These are phyloP conservation scores for Epichloe festucae DNA, from an alignment of 2,329 filamentous ascomycete genomes.

Conservation along the genomic window DNA sequence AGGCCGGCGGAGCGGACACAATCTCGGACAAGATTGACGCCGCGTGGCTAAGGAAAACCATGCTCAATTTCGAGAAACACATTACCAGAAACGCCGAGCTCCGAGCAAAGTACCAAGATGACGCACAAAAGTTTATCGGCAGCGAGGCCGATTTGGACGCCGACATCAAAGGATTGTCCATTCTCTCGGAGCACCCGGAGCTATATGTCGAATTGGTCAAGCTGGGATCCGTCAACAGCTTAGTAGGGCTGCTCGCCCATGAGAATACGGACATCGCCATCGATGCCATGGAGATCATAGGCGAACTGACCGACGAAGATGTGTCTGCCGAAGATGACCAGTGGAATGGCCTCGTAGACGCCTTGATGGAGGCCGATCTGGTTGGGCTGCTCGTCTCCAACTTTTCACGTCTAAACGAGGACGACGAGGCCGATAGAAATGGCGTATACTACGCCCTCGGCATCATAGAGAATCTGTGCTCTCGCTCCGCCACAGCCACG, in stretches of 20 bases:
- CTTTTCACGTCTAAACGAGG: slow-evolving; percentile 67
- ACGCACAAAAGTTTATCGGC: slow-evolving; percentile 72
- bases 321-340: slow-evolving; percentile 68
- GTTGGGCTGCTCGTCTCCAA: slow-evolving; percentile 65
- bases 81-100: slow-evolving; percentile 86
- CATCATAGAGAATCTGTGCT: slow-evolving; percentile 77
- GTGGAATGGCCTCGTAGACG: slow-evolving; percentile 65
- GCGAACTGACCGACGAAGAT: slow-evolving; percentile 87
- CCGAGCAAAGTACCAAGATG: slow-evolving; percentile 68
- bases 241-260: slow-evolving; percentile 76
- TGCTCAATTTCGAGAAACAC: slow-evolving; percentile 75
- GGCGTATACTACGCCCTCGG: slow-evolving; percentile 79
- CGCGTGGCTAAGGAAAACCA: slow-evolving; percentile 70
- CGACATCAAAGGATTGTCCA: slow-evolving; percentile 74
- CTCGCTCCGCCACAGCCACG: slow-evolving; percentile 53
- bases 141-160: slow-evolving; percentile 82
- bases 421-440: slow-evolving; percentile 55
- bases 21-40: slow-evolving; percentile 65
- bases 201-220: slow-evolving; percentile 71
- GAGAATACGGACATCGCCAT: slow-evolving; percentile 97
- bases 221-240: slow-evolving; percentile 55
- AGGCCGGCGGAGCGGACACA: slow-evolving; percentile 21
- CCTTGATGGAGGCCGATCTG: slow-evolving; percentile 54
- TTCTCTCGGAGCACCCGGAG: slow-evolving; percentile 75
- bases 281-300: slow-evolving; percentile 75